These are phyloP conservation scores for Fraxinus anomala DNA, from an alignment of 257 asterid genomes.

Conservation along the genomic window DNA sequence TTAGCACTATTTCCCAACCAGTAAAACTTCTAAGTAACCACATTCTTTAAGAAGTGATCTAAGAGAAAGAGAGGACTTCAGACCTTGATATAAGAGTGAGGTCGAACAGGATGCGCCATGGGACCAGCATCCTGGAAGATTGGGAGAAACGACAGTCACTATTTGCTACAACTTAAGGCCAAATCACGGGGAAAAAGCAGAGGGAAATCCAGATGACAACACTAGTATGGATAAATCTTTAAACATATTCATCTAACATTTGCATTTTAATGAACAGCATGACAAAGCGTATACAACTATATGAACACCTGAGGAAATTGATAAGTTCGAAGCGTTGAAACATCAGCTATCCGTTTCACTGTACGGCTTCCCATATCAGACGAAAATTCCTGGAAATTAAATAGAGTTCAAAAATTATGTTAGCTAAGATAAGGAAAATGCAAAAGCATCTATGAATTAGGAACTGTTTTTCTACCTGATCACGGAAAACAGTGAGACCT, in stretches of 20 bases:
- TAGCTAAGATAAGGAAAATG: slow-evolving; percentile 7
- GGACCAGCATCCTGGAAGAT: slow-evolving; percentile 82
- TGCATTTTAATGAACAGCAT: background rate
- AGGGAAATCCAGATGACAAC: background rate
- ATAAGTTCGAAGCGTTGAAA: slow-evolving; percentile 62
- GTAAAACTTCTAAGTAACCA: slow-evolving; percentile 2
- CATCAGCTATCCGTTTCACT: slow-evolving; percentile 77
- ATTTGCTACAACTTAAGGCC: background rate
- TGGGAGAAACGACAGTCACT: slow-evolving; percentile 23
- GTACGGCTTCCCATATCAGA: slow-evolving; percentile 89
- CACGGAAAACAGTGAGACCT: slow-evolving; percentile 98
- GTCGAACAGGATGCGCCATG: slow-evolving; percentile 90
- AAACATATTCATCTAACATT: background rate
- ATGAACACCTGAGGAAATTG: slow-evolving; percentile 78
- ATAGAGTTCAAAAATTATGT: slow-evolving; percentile 12
- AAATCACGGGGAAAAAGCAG: background rate
- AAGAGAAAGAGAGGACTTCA: slow-evolving; percentile 8
- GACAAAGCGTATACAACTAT: slow-evolving; percentile 10
- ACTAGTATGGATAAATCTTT: background rate
- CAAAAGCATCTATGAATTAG: background rate
- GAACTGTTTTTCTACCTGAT: slow-evolving; percentile 58
- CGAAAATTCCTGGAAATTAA: slow-evolving; percentile 64
- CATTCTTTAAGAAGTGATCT: slow-evolving; percentile 4
- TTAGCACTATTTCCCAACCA: slow-evolving; percentile 15
- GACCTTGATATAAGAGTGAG: slow-evolving; percentile 84